phyloP scores from a whole-genome alignment of 768 basidiomycete genomes.

The Galerina marginata region DNA sequence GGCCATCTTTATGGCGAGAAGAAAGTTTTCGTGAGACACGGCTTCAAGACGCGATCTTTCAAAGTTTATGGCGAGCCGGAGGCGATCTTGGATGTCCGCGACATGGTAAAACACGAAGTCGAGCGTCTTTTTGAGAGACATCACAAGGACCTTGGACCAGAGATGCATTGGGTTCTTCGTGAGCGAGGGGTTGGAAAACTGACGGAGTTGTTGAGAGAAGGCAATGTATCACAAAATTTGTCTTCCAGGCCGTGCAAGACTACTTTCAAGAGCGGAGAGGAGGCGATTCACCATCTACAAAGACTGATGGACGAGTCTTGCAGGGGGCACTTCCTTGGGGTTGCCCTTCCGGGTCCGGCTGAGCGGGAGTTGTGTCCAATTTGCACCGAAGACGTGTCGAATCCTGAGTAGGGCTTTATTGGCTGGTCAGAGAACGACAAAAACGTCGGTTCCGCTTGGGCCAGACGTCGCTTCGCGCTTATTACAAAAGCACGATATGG shows the following conservation, averaged over 20 bases:
- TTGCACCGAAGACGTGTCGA: constrained; percentile 51
- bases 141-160: constrained; percentile 34
- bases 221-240: constrained; percentile 53
- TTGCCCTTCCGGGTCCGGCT: constrained; percentile 1
- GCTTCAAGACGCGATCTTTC: constrained; percentile 50
- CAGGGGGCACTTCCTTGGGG: not conserved
- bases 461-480: no score
- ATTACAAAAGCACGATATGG: no score
- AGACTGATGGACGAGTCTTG: constrained; percentile 49
- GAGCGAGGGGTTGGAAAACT: constrained; percentile 53
- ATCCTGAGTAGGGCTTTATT: constrained; percentile 45
- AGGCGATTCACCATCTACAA: constrained; percentile 52
- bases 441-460: no score
- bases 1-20: constrained; percentile 25
- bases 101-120: constrained; percentile 52
- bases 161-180: constrained; percentile 55
- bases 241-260: constrained; percentile 42
- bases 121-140: constrained; percentile 46
- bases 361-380: constrained; percentile 51
- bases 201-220: constrained; percentile 58
- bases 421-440: no score
- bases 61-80: constrained; percentile 50
- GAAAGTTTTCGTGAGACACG: constrained; percentile 48
- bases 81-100: constrained; percentile 46
- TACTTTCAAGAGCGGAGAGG: constrained; percentile 60